phyloP scores from a whole-genome alignment of 768 basidiomycete genomes.

The Lentinula detonsa region DNA sequence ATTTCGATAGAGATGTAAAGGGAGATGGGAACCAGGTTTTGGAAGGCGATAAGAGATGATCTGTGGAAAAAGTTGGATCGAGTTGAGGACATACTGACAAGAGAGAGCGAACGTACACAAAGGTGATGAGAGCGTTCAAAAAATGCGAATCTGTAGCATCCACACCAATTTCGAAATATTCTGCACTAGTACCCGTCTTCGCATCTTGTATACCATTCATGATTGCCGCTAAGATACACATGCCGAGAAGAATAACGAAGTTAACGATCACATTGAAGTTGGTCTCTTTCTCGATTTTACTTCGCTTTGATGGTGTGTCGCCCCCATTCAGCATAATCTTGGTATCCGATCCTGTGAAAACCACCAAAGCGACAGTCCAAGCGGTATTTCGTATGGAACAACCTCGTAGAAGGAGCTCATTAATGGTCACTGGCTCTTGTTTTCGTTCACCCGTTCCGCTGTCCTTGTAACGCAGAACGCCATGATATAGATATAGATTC shows the following conservation, averaged over 20 bases:
- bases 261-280: conserved; percentile 98
- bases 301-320: conserved; percentile 91
- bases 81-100: background rate
- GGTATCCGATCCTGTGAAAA: conserved; percentile 89
- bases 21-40: conserved; percentile 95
- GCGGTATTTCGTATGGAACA: conserved; percentile 85
- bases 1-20: conserved; percentile 97
- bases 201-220: conserved; percentile 70
- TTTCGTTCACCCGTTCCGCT: conserved; percentile 42
- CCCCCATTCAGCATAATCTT: conserved; percentile 93
- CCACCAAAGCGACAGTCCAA: conserved; percentile 93
- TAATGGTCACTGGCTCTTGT: conserved; percentile 77
- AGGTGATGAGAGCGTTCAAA: conserved; percentile 81
- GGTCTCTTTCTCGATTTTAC: conserved; percentile 97
- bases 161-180: conserved; percentile 64
- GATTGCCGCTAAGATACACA: conserved; percentile 75
- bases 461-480: conserved; percentile 72
- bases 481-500: conserved; percentile 89
- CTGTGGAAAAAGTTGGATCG: conserved; percentile 29
- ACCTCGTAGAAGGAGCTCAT: conserved; percentile 88
- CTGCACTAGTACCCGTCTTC: conserved; percentile 54
- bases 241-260: conserved; percentile 68
- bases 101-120: conserved; percentile 57
- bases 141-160: conserved; percentile 55
- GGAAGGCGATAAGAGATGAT: conserved; percentile 91